Conservation (phyloP, 1,284 basidiomycete species). For the Testicularia cyperi region DNA sequence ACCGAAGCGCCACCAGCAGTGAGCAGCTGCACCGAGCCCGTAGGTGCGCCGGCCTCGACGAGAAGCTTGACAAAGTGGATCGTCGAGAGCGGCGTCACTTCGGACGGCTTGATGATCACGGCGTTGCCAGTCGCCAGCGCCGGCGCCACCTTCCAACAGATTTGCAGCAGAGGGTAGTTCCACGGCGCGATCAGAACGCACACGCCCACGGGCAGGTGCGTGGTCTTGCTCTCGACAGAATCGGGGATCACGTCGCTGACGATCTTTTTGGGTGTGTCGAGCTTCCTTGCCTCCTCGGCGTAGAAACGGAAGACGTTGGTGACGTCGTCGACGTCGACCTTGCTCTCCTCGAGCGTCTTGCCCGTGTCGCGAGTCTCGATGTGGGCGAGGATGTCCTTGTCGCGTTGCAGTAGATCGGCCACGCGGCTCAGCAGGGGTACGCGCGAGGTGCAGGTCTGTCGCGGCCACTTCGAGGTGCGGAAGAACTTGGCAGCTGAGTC, state of each 20-base stretch:
- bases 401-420: slow-evolving; percentile 53
- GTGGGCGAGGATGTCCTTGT: slow-evolving; percentile 46
- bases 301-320: slow-evolving; percentile 58
- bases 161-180: slow-evolving; percentile 59
- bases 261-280: slow-evolving; percentile 46
- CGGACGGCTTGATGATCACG: slow-evolving; percentile 59
- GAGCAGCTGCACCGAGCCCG: slow-evolving; percentile 49
- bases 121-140: slow-evolving; percentile 57
- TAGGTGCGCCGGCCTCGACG: slow-evolving; percentile 55
- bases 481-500: slow-evolving; percentile 48
- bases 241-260: slow-evolving; percentile 49
- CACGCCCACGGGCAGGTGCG: slow-evolving; percentile 57
- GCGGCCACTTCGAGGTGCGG: slow-evolving; percentile 42
- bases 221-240: slow-evolving; percentile 44
- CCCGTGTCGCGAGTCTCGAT: slow-evolving; percentile 58
- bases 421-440: slow-evolving; percentile 36
- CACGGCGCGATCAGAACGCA: slow-evolving; percentile 59
- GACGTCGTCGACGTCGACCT: slow-evolving; percentile 58
- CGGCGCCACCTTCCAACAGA: slow-evolving; percentile 60
- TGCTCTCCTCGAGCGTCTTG: slow-evolving; percentile 55
- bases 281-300: slow-evolving; percentile 54
- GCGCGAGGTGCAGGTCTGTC: slow-evolving; percentile 38
- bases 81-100: slow-evolving; percentile 58
- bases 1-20: slow-evolving; percentile 54
- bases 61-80: slow-evolving; percentile 54